Evolutionary conservation across 2,329 filamentous ascomycete species (phyloP).

Genomic region (Rhytidhysteron rufulum): DNA sequence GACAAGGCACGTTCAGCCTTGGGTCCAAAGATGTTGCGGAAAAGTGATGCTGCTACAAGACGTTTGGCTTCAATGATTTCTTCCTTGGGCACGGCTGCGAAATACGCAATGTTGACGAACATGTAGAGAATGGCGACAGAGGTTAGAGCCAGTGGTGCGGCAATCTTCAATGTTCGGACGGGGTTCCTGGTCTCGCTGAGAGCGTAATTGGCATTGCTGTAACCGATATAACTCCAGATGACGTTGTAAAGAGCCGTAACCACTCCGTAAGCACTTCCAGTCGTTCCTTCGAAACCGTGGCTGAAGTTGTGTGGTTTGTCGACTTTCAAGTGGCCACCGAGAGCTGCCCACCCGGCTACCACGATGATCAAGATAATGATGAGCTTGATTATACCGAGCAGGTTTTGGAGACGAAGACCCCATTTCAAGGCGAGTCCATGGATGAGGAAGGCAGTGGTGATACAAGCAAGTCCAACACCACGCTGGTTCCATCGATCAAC

Average conservation of each 20-base stretch:
- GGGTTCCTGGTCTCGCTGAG: conserved; percentile 64
- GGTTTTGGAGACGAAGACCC: conserved; percentile 65
- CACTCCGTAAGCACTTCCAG: conserved; percentile 61
- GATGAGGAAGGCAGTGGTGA: conserved; percentile 62
- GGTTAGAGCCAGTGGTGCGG: conserved; percentile 59
- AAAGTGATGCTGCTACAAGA: conserved; percentile 55
- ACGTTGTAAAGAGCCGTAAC: conserved; percentile 70
- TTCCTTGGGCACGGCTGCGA: conserved; percentile 56
- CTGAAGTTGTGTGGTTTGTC: conserved; percentile 61
- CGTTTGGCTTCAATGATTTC: conserved; percentile 53
- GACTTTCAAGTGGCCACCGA: conserved; percentile 58
- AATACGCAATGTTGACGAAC: conserved; percentile 65
- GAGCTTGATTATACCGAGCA: conserved; percentile 65
- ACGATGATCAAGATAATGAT: conserved; percentile 63
- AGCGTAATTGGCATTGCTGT: conserved; percentile 66
- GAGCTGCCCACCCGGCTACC: conserved; percentile 56
- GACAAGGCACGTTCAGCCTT: conserved; percentile 56
- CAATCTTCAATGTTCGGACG: conserved; percentile 60
- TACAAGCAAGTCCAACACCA: conserved; percentile 62
- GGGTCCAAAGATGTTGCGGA: conserved; percentile 52
- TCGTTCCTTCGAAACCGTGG: conserved; percentile 63
- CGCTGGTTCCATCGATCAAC: conserved; percentile 65
- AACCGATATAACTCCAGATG: conserved; percentile 67
- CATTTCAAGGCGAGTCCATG: conserved; percentile 62
- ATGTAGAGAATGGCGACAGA: conserved; percentile 61